Percentiles rank a stretch among this genome's conserved stretches.
Conservation (phyloP, 2,329 filamentous ascomycete genomes). For the Sporothrix luriei region DNA sequence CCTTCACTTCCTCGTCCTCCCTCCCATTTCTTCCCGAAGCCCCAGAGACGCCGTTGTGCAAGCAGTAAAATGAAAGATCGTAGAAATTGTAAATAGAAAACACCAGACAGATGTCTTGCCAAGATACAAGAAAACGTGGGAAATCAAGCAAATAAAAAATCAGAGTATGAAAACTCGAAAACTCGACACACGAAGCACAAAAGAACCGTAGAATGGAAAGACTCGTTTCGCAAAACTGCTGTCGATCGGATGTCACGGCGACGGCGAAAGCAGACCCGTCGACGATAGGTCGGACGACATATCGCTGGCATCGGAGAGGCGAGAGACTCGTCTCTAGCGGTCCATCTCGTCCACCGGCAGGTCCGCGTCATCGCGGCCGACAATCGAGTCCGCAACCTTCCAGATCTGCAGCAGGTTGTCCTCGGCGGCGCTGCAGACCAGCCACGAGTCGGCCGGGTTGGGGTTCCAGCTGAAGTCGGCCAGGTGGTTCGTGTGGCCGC, state of each 20-base stretch:
- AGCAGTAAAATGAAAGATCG: neutral
- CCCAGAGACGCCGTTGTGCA: conserved; percentile 26
- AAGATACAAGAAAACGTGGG: neutral
- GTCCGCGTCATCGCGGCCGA: conserved; percentile 74
- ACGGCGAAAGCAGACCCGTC: conserved; percentile 5
- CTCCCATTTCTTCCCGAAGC: conserved; percentile 13
- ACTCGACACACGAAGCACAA: neutral
- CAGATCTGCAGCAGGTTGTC: conserved; percentile 96
- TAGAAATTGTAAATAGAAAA: neutral
- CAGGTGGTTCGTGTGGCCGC: conserved; percentile 94
- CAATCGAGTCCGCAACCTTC: conserved; percentile 82
- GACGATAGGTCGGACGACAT: neutral
- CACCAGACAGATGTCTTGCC: neutral
- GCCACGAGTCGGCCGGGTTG: conserved; percentile 92
- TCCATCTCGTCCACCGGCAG: conserved; percentile 77
- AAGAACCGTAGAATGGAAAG: neutral
- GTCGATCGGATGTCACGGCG: neutral
- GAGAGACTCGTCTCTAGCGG: conserved; percentile 47
- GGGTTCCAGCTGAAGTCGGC: conserved; percentile 98
- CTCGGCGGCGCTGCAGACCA: conserved; percentile 92
- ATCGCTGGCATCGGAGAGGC: too few species aligned
- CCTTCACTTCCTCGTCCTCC: neutral
- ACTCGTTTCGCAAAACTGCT: neutral
- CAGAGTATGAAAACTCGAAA: neutral
- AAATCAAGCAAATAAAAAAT: conserved; percentile 21